Evolutionary conservation across 305 asterid genomes (phyloP), one percentile per base, ranked within the genome.

Genomic region (Solanum hybrid): DNA sequence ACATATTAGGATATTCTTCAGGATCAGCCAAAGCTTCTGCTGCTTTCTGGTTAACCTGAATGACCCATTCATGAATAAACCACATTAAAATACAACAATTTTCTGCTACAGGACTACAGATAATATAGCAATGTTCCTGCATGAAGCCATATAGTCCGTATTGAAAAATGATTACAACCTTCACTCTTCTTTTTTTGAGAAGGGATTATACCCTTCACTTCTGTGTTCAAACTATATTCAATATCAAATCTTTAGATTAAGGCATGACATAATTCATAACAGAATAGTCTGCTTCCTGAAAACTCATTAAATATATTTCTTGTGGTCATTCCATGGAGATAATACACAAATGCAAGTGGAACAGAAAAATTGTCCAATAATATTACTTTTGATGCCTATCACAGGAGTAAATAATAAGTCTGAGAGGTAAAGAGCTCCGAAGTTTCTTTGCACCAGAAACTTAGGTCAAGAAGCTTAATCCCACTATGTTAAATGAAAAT

Each of bases 21-120:
- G 99, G 99, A 93, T 97, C 99, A 90, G 99, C 99, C 88, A 97
- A 95, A 88, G 99, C 95, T 90, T 97, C 99, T n/a, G 99, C 98
- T 92, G 99, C 99, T 93, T 95, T 97, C 88, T 91, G 97, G 92
- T 97, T 97, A 79, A 96, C 93, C 99, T 97, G 98, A 89, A 88
- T 19, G 19, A 22, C 12, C 26, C 72, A 82, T 42, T 45, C 29
- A 82, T 31, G 42, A 84, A 51, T 11, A 84, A 51, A 84, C 75
- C 31, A 51, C n/a, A 56, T 34, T 51, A 84, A 11, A 31, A 6
- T 14, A 51, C 22, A 51, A 51, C 87, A 51, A 9, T 29, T 45
- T 42, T 36, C 87, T 19, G 31, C 75, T 19, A 84, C 14, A 31
- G 87, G 75, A 84, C 87, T 19, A 84, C 11, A 31, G 40, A 56